Percentiles rank a stretch among this genome's conserved stretches.
Evolutionary conservation across 1,139 yeast species (phyloP).

Genomic region (Sugiyamaella pinicola): DNA sequence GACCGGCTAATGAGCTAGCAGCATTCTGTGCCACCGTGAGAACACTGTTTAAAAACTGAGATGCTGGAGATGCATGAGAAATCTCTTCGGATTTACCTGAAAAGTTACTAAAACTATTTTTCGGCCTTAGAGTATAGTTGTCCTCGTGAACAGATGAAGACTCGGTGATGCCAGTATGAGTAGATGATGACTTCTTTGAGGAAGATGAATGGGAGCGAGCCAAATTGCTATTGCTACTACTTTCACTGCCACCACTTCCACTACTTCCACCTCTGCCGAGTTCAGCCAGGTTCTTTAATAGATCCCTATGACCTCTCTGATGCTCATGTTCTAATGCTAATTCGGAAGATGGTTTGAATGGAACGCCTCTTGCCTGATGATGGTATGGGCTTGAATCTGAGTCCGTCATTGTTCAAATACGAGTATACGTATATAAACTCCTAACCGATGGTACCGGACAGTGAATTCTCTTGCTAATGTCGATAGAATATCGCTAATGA

Average conservation of each 20-base stretch:
- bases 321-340: neutral
- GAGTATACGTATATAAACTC: too few relatives aligned
- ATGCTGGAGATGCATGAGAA: slow-evolving; percentile 36
- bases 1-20: slow-evolving; percentile 35
- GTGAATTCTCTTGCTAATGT: too few relatives aligned
- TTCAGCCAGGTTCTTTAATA: neutral
- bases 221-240: neutral
- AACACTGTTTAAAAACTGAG: slow-evolving; percentile 34
- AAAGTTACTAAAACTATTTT: neutral
- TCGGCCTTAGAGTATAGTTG: neutral
- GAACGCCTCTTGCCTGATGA: slow-evolving; percentile 19
- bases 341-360: slow-evolving; percentile 15
- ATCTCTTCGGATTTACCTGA: slow-evolving; percentile 2
- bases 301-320: slow-evolving; percentile 10
- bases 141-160: neutral
- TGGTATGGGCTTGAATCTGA: slow-evolving; percentile 10
- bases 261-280: neutral
- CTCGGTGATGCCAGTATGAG: neutral
- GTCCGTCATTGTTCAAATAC: slow-evolving; percentile 3
- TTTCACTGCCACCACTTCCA: neutral
- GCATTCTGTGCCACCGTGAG: slow-evolving; percentile 42
- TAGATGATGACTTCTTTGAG: neutral
- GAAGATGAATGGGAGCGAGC: neutral
- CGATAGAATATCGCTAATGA: too few relatives aligned
- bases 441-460: too few relatives aligned